phyloP scores from a whole-genome alignment of 2,329 filamentous ascomycete genomes.

The Penicillium polonicum region DNA sequence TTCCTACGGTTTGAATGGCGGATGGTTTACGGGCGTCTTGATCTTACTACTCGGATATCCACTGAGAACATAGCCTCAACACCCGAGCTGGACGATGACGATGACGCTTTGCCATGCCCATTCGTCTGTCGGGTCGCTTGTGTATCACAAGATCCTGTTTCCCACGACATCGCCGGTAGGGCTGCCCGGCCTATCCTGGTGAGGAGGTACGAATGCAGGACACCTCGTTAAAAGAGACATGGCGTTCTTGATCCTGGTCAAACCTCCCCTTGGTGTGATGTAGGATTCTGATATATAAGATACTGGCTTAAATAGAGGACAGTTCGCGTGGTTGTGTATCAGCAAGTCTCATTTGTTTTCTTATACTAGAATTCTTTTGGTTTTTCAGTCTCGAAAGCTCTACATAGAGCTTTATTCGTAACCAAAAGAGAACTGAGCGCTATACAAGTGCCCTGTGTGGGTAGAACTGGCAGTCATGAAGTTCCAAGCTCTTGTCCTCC shows the following conservation, averaged over 20 bases:
- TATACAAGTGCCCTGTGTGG: neutral
- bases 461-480: constrained; percentile 5
- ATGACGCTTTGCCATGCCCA: neutral
- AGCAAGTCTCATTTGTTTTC: neutral
- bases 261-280: neutral
- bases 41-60: neutral
- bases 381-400: neutral
- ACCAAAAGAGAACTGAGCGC: neutral
- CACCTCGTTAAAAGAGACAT: constrained; percentile 3
- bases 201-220: constrained; percentile 1
- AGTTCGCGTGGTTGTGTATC: neutral
- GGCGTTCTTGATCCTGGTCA: neutral
- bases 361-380: neutral
- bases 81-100: neutral
- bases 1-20: neutral
- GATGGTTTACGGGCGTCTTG: neutral
- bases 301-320: neutral
- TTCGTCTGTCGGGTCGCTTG: neutral
- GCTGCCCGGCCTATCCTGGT: constrained; percentile 7
- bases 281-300: neutral
- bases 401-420: neutral
- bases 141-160: neutral
- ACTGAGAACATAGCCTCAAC: constrained; percentile 1
- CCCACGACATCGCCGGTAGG: neutral
- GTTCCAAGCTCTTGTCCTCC: constrained; percentile 1